These are phyloP conservation scores for Helotiales sp. DNA, from an alignment of 2,329 filamentous ascomycete genomes.

Conservation along the genomic window DNA sequence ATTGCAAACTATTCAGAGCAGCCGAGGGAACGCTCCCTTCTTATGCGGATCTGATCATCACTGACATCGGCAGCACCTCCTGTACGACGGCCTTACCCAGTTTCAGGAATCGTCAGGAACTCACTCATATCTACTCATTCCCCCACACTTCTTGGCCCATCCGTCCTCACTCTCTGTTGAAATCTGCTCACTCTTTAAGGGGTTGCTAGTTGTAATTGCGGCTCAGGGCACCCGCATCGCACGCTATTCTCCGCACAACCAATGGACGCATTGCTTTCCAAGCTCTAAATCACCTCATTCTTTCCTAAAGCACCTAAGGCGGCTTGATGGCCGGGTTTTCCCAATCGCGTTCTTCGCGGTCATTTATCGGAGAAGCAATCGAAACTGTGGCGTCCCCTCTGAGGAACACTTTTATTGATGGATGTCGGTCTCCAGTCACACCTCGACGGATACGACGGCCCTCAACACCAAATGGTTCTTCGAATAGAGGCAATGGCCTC, in stretches of 20 bases:
- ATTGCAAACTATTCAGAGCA: background rate
- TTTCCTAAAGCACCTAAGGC: conserved; percentile 6
- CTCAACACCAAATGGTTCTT: conserved; percentile 6
- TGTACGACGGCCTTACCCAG: conserved; percentile 1
- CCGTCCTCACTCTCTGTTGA: conserved; percentile 5
- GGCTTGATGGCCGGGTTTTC: conserved; percentile 21
- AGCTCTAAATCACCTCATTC: conserved; percentile 7
- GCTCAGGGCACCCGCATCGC: background rate
- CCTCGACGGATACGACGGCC: conserved; percentile 19
- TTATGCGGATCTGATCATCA: conserved; percentile 15
- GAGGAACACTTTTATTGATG: conserved; percentile 31
- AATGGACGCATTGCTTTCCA: conserved; percentile 11
- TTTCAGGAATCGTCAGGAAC: conserved; percentile 21
- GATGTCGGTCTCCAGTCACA: conserved; percentile 36
- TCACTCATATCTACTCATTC: conserved; percentile 29
- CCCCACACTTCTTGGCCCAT: conserved; percentile 18
- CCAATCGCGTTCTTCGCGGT: conserved; percentile 9
- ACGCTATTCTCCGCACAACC: conserved; percentile 7
- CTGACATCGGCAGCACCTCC: conserved; percentile 15
- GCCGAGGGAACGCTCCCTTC: conserved; percentile 4
- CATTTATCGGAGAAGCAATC: conserved; percentile 24
- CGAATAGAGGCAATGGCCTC: conserved; percentile 5
- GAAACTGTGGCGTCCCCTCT: conserved; percentile 34
- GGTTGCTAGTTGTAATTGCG: background rate
- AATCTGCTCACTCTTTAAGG: conserved; percentile 15